These are phyloP conservation scores for Asclepias syriaca DNA, from an alignment of 257 asterid genomes.

Conservation along the genomic window DNA sequence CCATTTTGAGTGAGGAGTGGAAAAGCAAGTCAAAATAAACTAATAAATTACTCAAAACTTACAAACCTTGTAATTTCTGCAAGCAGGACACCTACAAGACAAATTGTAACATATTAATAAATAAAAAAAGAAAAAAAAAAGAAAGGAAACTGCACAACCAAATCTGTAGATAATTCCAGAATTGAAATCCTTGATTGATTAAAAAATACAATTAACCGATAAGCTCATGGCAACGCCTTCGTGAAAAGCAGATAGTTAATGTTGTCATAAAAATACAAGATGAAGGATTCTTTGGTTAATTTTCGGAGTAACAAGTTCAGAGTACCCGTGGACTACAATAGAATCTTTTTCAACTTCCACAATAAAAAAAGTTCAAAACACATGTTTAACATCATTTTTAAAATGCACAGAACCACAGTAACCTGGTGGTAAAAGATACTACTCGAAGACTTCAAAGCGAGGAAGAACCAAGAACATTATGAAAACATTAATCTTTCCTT, in stretches of 20 bases:
- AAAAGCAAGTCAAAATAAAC: slow-evolving; percentile 1
- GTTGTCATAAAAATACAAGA: background rate
- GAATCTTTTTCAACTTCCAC: slow-evolving; percentile 1
- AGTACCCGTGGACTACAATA: background rate
- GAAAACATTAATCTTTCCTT: too few species aligned
- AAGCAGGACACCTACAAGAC: slow-evolving; percentile 94
- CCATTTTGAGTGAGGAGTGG: background rate
- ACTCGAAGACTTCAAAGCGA: too few species aligned
- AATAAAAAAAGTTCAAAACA: background rate
- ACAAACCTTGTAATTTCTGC: slow-evolving; percentile 87
- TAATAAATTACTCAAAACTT: background rate
- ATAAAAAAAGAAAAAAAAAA: background rate
- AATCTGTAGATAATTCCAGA: background rate
- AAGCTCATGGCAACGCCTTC: background rate
- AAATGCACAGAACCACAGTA: too few species aligned
- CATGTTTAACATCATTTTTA: background rate
- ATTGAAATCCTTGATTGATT: background rate
- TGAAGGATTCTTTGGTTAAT: background rate
- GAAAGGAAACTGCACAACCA: background rate
- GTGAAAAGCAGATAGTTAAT: background rate
- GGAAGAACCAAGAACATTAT: background rate
- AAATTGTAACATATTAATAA: slow-evolving; percentile 19
- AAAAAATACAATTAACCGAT: background rate
- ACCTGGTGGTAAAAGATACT: too few species aligned
- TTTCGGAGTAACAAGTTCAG: background rate